Evolutionary conservation across 2,329 filamentous ascomycete genomes (phyloP).

Genomic region (Paracamarosporium sp.): DNA sequence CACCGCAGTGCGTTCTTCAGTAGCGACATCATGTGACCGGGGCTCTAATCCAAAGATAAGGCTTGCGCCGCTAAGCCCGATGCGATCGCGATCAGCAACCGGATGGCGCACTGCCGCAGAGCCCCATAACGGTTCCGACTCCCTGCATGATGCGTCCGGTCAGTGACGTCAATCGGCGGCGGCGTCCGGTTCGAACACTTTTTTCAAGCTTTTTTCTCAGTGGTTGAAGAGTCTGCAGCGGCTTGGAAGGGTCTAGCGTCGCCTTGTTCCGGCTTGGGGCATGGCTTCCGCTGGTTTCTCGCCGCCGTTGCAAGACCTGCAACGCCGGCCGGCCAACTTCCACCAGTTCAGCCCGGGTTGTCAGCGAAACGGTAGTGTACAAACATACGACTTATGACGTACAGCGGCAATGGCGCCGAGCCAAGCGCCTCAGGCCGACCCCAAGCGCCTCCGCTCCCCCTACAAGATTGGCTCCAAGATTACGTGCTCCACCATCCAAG

Average conservation of each 20-base stretch:
- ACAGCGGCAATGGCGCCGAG: not conserved
- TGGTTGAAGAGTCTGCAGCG: not conserved
- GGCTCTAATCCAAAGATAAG: not conserved
- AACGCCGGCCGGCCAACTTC: not conserved
- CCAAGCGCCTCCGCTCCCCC: not conserved
- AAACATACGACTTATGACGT: not conserved
- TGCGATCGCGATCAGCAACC: not conserved
- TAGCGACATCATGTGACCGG: not conserved
- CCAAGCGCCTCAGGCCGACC: not conserved
- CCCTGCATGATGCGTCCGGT: not conserved
- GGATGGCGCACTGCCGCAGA: not conserved
- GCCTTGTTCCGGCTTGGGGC: not conserved
- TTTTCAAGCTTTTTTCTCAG: not conserved
- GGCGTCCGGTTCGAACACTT: not conserved
- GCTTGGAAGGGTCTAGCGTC: not conserved
- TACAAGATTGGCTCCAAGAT: constrained; percentile 1
- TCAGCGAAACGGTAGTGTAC: not conserved
- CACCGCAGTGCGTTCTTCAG: not conserved
- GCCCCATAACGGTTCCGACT: constrained; percentile 1
- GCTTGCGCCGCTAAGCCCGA: not conserved
- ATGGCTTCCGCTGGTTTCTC: not conserved
- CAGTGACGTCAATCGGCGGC: constrained; percentile 2
- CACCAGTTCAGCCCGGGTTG: not conserved
- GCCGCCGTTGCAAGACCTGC: not conserved
- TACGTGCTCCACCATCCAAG: not conserved